These are phyloP conservation scores for Cymbopogon flexuosus DNA, from an alignment of 202 grass and related monocot species.

Conservation along the genomic window DNA sequence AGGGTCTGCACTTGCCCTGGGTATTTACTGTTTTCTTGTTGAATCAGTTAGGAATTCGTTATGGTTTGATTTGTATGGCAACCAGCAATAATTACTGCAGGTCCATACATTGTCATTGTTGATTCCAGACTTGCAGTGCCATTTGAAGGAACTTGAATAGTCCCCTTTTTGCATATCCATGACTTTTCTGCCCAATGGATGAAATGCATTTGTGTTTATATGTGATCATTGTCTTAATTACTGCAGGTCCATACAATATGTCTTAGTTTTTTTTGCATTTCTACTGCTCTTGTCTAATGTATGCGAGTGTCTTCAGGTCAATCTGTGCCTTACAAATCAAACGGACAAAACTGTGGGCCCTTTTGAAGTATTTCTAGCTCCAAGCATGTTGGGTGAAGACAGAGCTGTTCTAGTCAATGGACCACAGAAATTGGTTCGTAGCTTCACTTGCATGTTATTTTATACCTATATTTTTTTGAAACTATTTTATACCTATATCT, in stretches of 20 bases:
- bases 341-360: slow-evolving; percentile 88
- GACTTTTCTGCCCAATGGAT: slow-evolving; percentile 2
- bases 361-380: slow-evolving; percentile 83
- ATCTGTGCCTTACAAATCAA: slow-evolving; percentile 75
- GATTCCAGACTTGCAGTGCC: neutral
- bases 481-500: neutral
- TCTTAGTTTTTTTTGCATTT: neutral
- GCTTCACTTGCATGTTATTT: slow-evolving; percentile 14
- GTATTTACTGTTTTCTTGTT: neutral
- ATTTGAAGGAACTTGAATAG: slow-evolving; percentile 14
- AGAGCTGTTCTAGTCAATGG: slow-evolving; percentile 83
- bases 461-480: neutral
- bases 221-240: neutral
- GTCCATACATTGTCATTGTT: slow-evolving; percentile 4
- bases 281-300: slow-evolving; percentile 17
- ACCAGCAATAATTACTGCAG: slow-evolving; percentile 2
- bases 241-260: neutral
- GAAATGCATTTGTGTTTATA: neutral
- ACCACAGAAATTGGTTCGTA: slow-evolving; percentile 87
- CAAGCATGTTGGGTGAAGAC: slow-evolving; percentile 51
- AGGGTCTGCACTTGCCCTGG: neutral
- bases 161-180: slow-evolving; percentile 1
- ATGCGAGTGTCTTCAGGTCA: slow-evolving; percentile 48
- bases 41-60: neutral
- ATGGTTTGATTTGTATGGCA: neutral